Conservation (phyloP, 2,329 filamentous ascomycete species). For the Lasiodiplodia sp. region DNA sequence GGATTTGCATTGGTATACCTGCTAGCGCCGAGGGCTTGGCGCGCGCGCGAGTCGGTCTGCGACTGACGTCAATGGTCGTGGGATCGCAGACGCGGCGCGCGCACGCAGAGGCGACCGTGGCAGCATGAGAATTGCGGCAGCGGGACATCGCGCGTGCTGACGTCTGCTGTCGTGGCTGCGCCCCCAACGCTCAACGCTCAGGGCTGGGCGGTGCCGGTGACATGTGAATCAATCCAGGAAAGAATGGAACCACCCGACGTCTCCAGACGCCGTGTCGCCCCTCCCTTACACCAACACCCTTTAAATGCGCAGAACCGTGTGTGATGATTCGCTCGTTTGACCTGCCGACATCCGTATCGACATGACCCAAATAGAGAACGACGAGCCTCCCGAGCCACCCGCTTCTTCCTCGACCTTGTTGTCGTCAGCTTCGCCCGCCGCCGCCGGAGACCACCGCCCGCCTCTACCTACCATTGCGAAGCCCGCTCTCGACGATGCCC, state of each 20-base stretch:
- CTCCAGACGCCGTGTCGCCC: slow-evolving; percentile 26
- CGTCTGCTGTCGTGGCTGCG: slow-evolving; percentile 17
- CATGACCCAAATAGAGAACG: slow-evolving; percentile 19
- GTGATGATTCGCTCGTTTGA: slow-evolving; percentile 27
- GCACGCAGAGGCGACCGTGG: neutral
- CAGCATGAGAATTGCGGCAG: neutral
- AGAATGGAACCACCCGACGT: slow-evolving; percentile 24
- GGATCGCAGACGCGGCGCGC: neutral
- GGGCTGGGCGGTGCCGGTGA: slow-evolving; percentile 8
- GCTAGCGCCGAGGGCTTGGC: slow-evolving; percentile 8
- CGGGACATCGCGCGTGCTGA: slow-evolving; percentile 21
- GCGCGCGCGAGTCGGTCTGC: slow-evolving; percentile 15
- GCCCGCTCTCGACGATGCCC: neutral
- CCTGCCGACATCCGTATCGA: neutral
- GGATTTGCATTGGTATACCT: neutral
- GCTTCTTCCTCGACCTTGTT: neutral
- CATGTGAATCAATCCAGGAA: slow-evolving; percentile 24
- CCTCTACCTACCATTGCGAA: neutral
- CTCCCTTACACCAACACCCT: neutral
- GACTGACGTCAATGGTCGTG: slow-evolving; percentile 22
- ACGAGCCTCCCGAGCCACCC: slow-evolving; percentile 23
- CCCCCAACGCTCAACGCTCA: slow-evolving; percentile 27
- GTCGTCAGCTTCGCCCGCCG: slow-evolving; percentile 1
- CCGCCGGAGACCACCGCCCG: slow-evolving; percentile 3
- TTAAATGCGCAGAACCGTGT: slow-evolving; percentile 5